A percentile compares a stretch with the other conserved stretches of the same genome.
phyloP scores from a whole-genome alignment of 2,329 filamentous ascomycete genomes.

The Gyromitra esculenta region DNA sequence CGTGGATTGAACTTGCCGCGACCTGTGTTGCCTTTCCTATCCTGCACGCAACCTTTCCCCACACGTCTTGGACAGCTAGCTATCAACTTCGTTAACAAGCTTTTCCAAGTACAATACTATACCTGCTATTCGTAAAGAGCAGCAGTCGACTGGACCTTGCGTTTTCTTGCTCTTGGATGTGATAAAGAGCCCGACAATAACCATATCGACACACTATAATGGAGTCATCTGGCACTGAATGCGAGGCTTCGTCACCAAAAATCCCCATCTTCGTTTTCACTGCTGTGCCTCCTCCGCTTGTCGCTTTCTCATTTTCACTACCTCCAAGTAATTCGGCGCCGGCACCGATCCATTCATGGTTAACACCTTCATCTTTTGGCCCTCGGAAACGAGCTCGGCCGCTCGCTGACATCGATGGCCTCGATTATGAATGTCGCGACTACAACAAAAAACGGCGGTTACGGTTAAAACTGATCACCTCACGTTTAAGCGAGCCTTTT shows the following conservation, averaged over 20 bases:
- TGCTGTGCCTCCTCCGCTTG: conserved; percentile 41
- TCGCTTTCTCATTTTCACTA: conserved; percentile 49
- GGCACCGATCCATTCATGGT: conserved; percentile 48
- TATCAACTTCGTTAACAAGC: conserved; percentile 47
- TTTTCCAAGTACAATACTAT: conserved; percentile 24
- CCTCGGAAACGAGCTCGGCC: conserved; percentile 66
- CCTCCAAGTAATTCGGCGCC: conserved; percentile 38
- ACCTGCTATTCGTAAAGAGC: conserved; percentile 40
- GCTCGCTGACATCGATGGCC: conserved; percentile 70
- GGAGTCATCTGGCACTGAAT: conserved; percentile 40
- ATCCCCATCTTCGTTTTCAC: conserved; percentile 48
- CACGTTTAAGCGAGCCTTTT: conserved; percentile 74
- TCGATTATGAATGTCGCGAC: conserved; percentile 62
- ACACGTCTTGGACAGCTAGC: conserved; percentile 50
- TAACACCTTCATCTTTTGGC: conserved; percentile 48
- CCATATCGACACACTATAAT: conserved; percentile 55
- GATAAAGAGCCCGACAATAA: conserved; percentile 34
- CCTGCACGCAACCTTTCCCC: conserved; percentile 52
- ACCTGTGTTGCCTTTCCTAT: conserved; percentile 40
- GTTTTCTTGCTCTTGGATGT: conserved; percentile 16
- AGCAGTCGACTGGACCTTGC: conserved; percentile 15
- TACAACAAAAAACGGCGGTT: conserved; percentile 75
- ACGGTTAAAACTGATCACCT: conserved; percentile 72
- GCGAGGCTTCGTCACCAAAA: conserved; percentile 34
- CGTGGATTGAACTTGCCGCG: conserved; percentile 41